Base-by-base conservation (phyloP, 1,284 basidiomycete species). In the Sanghuangporus baumii region DNA sequence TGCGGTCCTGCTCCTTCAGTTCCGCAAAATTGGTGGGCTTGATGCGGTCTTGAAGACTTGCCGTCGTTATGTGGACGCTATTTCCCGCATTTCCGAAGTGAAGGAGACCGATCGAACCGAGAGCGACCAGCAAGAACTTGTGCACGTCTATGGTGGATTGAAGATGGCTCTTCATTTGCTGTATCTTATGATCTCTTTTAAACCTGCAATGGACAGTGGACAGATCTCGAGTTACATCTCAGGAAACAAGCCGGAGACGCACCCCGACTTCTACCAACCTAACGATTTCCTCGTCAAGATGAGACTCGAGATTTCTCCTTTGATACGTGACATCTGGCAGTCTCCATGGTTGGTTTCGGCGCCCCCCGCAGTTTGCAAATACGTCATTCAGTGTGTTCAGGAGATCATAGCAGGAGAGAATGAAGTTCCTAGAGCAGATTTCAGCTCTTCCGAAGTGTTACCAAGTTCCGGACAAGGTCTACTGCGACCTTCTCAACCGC, bases 211-310 rank as follows among this genome's bases (percentile, higher is more conserved):
- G 62, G 95, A 98, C 65, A 92, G 93, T 11, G 81, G 86, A 1
- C 95, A 98, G 73, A 96, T 94, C 0, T 73, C 81, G 2, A 76
- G 91, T 20, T 81, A 93, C 20, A 75, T 83, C 59, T 88, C 86
- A n/a, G 82, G 85, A 8, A 91, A 92, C 74, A 92, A 90, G 74
- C 84, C 85, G 69, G 87, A 90, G 37, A 86, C 83, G 0, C 88
- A 93, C 66, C 74, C 79, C 4, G 86, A 86, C 52, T 91, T 88
- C 72, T 97, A 96, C 68, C 89, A 95, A 69, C 84, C 93, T 0
- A 86, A 89, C 71, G 88, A 91, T 70, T 91, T 97, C 74, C 81
- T 99, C 57, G 87, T 98, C 64, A 85, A 83, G 66, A 79, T 97
- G 67, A 88, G 97, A 48, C 74, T 87, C 26, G 80, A 84, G 5